These are phyloP conservation scores for Kappamyces sp. DNA, from an alignment of 192 early-diverging fungal species.

Conservation along the genomic window DNA sequence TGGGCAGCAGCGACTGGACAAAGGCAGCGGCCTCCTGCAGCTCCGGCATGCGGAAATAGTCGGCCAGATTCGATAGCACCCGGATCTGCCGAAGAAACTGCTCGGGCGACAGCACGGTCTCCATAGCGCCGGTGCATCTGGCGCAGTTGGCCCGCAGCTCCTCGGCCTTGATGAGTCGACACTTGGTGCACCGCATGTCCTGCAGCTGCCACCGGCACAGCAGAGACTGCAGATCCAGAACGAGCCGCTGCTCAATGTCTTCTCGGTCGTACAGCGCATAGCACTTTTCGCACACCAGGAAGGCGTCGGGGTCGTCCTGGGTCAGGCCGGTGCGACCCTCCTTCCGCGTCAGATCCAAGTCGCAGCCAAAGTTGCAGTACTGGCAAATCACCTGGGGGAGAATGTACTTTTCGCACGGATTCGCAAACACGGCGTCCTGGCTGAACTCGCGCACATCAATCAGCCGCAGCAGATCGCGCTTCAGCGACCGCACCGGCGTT, in stretches of 20 bases:
- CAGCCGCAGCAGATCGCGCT: constrained; percentile 67
- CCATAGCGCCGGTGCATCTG: constrained; percentile 63
- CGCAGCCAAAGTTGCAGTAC: constrained; percentile 76
- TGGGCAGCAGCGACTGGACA: neutral
- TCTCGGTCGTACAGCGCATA: constrained; percentile 69
- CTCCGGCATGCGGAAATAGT: constrained; percentile 10
- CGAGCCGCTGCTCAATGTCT: constrained; percentile 76
- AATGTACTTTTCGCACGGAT: constrained; percentile 76
- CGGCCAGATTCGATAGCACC: constrained; percentile 48
- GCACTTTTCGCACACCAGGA: constrained; percentile 38
- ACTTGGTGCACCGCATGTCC: constrained; percentile 77
- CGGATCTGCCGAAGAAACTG: constrained; percentile 52
- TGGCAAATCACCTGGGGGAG: constrained; percentile 80
- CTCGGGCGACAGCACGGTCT: constrained; percentile 35
- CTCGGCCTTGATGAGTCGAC: constrained; percentile 72
- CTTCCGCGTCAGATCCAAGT: constrained; percentile 90
- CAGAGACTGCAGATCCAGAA: constrained; percentile 63
- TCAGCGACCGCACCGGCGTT: constrained; percentile 73
- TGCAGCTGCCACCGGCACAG: constrained; percentile 81
- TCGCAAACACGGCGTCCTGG: constrained; percentile 66
- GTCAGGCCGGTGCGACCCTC: constrained; percentile 18
- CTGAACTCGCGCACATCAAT: constrained; percentile 75
- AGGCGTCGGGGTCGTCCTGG: constrained; percentile 1
- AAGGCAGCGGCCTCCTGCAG: neutral
- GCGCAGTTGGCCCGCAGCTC: constrained; percentile 69